Percentiles rank a stretch among this genome's conserved stretches.
Evolutionary conservation across 108 stramenopile species (phyloP).

Genomic region (Pseudonitzschia delicatissima): DNA sequence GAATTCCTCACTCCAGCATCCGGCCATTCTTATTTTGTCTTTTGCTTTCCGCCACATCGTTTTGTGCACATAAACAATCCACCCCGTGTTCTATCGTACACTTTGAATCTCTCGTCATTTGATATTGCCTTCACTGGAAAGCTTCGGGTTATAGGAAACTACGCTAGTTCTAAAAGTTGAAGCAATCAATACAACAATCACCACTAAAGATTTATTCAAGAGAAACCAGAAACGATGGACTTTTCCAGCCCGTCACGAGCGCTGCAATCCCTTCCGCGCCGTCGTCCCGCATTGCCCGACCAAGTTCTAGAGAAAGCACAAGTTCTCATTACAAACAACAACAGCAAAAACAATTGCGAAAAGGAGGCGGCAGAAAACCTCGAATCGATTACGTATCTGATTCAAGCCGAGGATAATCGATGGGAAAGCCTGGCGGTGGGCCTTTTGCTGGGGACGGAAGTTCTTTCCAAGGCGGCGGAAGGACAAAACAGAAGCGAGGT

Average conservation of each 20-base stretch:
- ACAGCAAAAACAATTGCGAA: not conserved
- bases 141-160: too few species aligned
- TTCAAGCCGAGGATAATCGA: constrained; percentile 27
- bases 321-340: constrained; percentile 15
- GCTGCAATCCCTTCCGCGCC: constrained; percentile 58
- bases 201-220: too few species aligned
- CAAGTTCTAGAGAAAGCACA: constrained; percentile 46
- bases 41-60: too few species aligned
- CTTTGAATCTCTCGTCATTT: too few species aligned
- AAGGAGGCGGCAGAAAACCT: constrained; percentile 10
- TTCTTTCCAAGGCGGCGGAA: constrained; percentile 33
- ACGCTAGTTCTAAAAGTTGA: too few species aligned
- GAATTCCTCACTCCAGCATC: too few species aligned
- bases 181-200: too few species aligned
- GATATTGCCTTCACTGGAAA: too few species aligned
- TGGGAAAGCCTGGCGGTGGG: constrained; percentile 88
- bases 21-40: too few species aligned
- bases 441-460: constrained; percentile 56
- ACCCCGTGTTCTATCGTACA: too few species aligned
- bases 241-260: constrained; percentile 75
- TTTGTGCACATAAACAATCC: too few species aligned
- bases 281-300: constrained; percentile 62
- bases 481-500: constrained; percentile 32
- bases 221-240: constrained; percentile 74
- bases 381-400: constrained; percentile 24